phyloP scores from a whole-genome alignment of 225 moss, liverwort and hornwort species.

The Marchantia polymorpha region DNA sequence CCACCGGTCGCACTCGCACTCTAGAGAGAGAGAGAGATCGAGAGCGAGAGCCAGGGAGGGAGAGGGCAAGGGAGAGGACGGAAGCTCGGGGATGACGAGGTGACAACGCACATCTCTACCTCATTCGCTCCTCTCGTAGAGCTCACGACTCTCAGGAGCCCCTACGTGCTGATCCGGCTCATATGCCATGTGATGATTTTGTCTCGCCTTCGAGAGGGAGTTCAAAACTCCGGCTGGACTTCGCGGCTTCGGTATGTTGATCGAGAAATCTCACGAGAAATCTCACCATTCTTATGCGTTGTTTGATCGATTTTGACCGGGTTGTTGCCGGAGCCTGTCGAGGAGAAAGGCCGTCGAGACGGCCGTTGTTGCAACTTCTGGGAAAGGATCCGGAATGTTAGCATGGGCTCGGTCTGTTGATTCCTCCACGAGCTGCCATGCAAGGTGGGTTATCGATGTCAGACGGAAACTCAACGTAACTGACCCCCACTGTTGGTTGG shows the following conservation, averaged over 20 bases:
- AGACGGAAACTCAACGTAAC: slow-evolving; percentile 1
- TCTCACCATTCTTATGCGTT: background rate
- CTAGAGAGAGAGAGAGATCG: background rate
- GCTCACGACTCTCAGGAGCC: slow-evolving; percentile 12
- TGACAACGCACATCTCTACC: background rate
- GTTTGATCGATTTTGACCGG: background rate
- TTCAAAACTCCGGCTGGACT: background rate
- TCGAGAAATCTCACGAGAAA: background rate
- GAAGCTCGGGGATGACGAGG: background rate
- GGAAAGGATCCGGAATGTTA: slow-evolving; percentile 38
- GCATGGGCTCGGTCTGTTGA: slow-evolving; percentile 41
- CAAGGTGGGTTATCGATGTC: slow-evolving; percentile 35
- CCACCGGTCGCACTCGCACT: background rate
- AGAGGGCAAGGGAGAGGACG: too few relatives aligned
- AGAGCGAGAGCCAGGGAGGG: too few relatives aligned
- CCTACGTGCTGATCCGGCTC: slow-evolving; percentile 2
- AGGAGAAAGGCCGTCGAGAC: slow-evolving; percentile 4
- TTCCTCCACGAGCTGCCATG: slow-evolving; percentile 39
- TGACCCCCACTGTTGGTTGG: background rate
- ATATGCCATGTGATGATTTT: slow-evolving; percentile 2
- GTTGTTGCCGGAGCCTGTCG: background rate
- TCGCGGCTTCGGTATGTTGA: background rate
- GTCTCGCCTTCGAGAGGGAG: background rate
- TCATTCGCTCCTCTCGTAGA: slow-evolving; percentile 6
- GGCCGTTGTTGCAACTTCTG: slow-evolving; percentile 14